Evolutionary conservation across 768 basidiomycete genomes (phyloP).

Genomic region (Amanita pseudoporphyria): DNA sequence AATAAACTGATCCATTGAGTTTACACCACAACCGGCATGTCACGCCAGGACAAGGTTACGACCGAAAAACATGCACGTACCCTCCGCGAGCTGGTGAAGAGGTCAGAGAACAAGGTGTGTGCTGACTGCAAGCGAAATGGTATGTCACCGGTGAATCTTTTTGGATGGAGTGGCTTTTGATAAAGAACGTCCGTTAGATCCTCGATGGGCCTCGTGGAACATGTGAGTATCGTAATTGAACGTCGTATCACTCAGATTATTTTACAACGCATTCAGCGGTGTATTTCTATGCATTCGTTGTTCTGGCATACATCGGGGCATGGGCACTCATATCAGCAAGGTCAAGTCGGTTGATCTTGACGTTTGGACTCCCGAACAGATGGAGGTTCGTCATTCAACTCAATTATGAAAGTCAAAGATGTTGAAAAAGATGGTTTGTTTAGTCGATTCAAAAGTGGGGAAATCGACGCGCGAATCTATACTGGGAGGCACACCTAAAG

Average conservation of each 20-base stretch:
- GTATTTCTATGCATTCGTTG: slow-evolving; percentile 95
- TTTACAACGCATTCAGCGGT: slow-evolving; percentile 40
- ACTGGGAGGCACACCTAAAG: slow-evolving; percentile 97
- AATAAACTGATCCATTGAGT: not conserved
- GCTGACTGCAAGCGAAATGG: slow-evolving; percentile 97
- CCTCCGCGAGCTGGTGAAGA: slow-evolving; percentile 81
- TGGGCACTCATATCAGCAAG: slow-evolving; percentile 97
- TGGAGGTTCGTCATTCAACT: slow-evolving; percentile 52
- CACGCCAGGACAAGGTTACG: slow-evolving; percentile 73
- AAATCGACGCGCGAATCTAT: slow-evolving; percentile 83
- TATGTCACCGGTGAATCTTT: slow-evolving; percentile 23
- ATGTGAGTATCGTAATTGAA: slow-evolving; percentile 38
- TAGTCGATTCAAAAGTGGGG: slow-evolving; percentile 92
- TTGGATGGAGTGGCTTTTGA: slow-evolving; percentile 1
- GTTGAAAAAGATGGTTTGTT: not conserved
- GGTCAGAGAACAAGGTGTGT: slow-evolving; percentile 87
- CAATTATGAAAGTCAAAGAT: not conserved
- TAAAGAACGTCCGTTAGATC: slow-evolving; percentile 45
- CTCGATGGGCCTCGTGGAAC: slow-evolving; percentile 98
- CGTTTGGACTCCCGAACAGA: slow-evolving; percentile 96
- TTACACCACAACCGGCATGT: slow-evolving; percentile 23
- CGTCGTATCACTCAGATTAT: not conserved
- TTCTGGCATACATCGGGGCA: slow-evolving; percentile 93
- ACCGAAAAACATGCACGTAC: slow-evolving; percentile 71
- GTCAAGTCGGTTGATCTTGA: slow-evolving; percentile 98